phyloP scores from a whole-genome alignment of 2,329 filamentous ascomycete species.

The Pseudogymnoascus sp. region DNA sequence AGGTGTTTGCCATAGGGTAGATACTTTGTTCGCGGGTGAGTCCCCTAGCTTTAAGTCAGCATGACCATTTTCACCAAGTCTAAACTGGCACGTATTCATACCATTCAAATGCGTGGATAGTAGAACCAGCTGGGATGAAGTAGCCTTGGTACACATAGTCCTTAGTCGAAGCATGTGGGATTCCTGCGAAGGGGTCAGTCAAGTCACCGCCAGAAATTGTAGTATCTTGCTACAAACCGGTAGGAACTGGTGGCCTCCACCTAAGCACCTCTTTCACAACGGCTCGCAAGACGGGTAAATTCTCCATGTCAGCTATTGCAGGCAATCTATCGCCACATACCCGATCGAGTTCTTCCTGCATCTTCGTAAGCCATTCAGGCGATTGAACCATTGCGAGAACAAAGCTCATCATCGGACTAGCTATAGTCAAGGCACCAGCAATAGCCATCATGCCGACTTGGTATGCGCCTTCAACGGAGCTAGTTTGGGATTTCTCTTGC shows the following conservation, averaged over 20 bases:
- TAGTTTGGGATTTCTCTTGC: constrained; percentile 22
- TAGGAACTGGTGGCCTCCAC: constrained; percentile 45
- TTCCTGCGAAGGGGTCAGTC: constrained; percentile 24
- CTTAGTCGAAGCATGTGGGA: constrained; percentile 43
- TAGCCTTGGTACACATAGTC: constrained; percentile 49
- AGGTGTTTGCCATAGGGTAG: constrained; percentile 57
- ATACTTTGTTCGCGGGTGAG: constrained; percentile 49
- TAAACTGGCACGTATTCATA: constrained; percentile 22
- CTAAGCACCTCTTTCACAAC: constrained; percentile 24
- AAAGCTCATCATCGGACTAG: constrained; percentile 13
- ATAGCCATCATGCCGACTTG: constrained; percentile 42
- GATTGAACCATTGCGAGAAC: constrained; percentile 13
- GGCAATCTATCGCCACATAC: constrained; percentile 11
- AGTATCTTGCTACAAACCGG: constrained; percentile 30
- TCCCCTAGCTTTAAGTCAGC: constrained; percentile 27
- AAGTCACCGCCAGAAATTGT: background rate
- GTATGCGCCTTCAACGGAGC: constrained; percentile 33
- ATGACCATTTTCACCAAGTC: background rate
- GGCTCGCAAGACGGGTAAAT: constrained; percentile 26
- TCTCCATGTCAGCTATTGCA: constrained; percentile 24
- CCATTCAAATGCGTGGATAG: constrained; percentile 46
- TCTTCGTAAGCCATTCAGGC: constrained; percentile 10
- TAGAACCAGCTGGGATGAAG: constrained; percentile 45
- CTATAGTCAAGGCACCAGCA: constrained; percentile 26
- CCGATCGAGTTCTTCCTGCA: constrained; percentile 12